Base-by-base conservation (phyloP, 805 yeast genomes). In the Hanseniaspora clermontiae region DNA sequence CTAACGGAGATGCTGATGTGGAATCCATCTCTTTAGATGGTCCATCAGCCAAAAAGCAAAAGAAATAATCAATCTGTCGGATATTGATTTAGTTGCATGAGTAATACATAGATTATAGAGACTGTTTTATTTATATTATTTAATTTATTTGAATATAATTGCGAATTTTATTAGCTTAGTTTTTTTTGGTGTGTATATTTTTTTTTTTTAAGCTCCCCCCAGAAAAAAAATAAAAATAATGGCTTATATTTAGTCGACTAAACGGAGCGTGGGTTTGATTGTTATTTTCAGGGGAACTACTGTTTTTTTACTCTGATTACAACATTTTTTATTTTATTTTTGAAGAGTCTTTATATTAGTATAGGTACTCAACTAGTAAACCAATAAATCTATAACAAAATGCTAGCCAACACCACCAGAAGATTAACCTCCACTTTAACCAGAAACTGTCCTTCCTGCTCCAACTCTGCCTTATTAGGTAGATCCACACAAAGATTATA, bases 401-500 rank as follows among this genome's bases (percentile, higher is more conserved):
- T 52, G 56, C 43, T 52, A 38, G 48, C 51, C 19, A 52, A 46
- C n/a, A 24, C 15, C 27, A 17, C 38, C 32, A 43, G 17, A 42
- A 34, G 47, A 63, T 46, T 62, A 66, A 43, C 61, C 65, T 60
- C 73, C 77, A 65, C 63, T 64, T 61, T 72, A 70, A 69, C 53
- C 11, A 80, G 57, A 87, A 77, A 63, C 50, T 49, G 54, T 27
- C 46, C 49, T 27, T 42, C 49, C 24, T 49, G 54, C 31, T 43
- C 58, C 15, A 85, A 85, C 56, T 75, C 82, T 62, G 75, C 82
- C 51, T 85, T 85, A 60, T 71, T 81, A 43, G 74, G 78, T 59
- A 78, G 85, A 65, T 70, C 77, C 51, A 76, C 72, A 51, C 78
- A 31, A 36, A 55, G 57, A 55, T 48, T 42, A 12, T 55, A 55